phyloP scores from a whole-genome alignment of 2,329 filamentous ascomycete species.

The Magnaporthiopsis poae region DNA sequence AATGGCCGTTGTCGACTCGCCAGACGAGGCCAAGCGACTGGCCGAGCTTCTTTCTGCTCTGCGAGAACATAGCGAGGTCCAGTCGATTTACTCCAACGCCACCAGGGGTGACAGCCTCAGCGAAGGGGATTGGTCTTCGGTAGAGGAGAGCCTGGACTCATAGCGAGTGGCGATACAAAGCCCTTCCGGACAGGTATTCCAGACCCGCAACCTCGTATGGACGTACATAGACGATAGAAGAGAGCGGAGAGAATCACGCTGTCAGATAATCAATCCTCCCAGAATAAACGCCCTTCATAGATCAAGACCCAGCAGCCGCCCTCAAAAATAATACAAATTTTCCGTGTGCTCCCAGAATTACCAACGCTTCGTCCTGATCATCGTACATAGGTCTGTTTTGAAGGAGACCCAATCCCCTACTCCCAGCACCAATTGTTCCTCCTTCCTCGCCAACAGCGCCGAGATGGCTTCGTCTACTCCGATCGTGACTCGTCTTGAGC shows the following conservation, averaged over 20 bases:
- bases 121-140: slow-evolving; percentile 44
- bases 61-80: slow-evolving; percentile 62
- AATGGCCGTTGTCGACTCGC: slow-evolving; percentile 51
- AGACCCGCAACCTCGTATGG: not conserved
- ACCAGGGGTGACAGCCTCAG: slow-evolving; percentile 35
- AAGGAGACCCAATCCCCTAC: not conserved
- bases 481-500: slow-evolving; percentile 7
- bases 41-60: slow-evolving; percentile 48
- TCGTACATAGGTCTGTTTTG: not conserved
- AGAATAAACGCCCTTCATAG: not conserved
- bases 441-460: slow-evolving; percentile 1
- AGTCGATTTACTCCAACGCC: slow-evolving; percentile 69
- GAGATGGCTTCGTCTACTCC: not conserved
- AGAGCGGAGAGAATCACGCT: not conserved
- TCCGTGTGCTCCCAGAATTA: not conserved
- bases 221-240: not conserved
- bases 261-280: not conserved
- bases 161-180: slow-evolving; percentile 15
- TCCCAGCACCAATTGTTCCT: not conserved
- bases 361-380: not conserved
- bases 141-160: slow-evolving; percentile 43
- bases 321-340: not conserved
- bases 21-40: slow-evolving; percentile 46
- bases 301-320: not conserved
- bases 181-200: too few species aligned